These are phyloP conservation scores for Cucurbita pepo DNA, from an alignment of 306 rosid genomes.

Conservation along the genomic window DNA sequence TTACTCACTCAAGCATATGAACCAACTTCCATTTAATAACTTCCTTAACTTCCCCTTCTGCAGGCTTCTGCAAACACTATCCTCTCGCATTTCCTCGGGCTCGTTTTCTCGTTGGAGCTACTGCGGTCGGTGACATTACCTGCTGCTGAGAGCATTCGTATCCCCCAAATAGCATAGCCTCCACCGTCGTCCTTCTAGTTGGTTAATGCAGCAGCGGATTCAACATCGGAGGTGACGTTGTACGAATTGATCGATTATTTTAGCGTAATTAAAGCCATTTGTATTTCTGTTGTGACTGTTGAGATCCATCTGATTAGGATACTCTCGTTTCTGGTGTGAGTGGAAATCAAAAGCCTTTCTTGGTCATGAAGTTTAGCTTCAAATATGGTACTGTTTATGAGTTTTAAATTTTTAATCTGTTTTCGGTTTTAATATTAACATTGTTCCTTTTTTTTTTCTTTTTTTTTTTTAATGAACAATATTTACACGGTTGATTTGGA, in stretches of 20 bases:
- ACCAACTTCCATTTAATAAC: neutral
- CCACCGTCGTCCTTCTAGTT: neutral
- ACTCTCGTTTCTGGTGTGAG: too few species aligned
- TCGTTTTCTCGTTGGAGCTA: slow-evolving; percentile 72
- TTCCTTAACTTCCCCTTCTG: neutral
- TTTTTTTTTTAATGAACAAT: neutral
- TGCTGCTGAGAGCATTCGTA: slow-evolving; percentile 35
- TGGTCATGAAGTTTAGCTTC: neutral
- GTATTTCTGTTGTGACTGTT: neutral
- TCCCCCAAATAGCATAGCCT: slow-evolving; percentile 46
- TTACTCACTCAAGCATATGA: neutral
- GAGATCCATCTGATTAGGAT: neutral
- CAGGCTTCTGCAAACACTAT: slow-evolving; percentile 95
- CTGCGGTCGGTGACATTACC: slow-evolving; percentile 76
- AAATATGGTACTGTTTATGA: neutral
- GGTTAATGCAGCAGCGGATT: neutral
- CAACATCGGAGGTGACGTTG: neutral
- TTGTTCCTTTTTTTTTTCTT: neutral
- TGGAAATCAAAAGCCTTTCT: too few species aligned
- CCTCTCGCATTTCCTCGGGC: slow-evolving; percentile 92
- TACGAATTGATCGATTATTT: neutral
- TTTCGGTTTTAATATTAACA: neutral
- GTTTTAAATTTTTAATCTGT: neutral
- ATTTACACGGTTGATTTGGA: neutral
- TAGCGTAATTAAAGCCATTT: neutral